Percentiles rank a stretch among this genome's conserved stretches.
Evolutionary conservation across 208 protist genomes (phyloP).

Genomic region (Tritrichomonas musculus): DNA sequence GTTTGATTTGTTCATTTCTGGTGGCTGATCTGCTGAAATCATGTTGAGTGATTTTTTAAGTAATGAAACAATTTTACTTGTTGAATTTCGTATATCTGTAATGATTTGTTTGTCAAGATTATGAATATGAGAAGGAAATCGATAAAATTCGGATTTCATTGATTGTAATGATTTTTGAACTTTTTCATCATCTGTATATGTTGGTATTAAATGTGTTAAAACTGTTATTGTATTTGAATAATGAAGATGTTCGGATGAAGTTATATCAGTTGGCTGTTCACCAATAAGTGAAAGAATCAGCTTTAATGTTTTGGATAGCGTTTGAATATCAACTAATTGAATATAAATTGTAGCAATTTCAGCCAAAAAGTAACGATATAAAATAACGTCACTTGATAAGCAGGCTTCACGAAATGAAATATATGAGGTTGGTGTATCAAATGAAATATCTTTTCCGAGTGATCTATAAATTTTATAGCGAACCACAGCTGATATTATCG

Average conservation of each 20-base stretch:
- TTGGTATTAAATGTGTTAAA: neutral
- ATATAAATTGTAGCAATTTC: neutral
- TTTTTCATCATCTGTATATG: neutral
- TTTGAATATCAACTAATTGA: neutral
- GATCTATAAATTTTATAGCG: neutral
- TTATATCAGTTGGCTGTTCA: neutral
- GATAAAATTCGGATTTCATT: neutral
- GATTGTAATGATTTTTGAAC: too few relatives aligned
- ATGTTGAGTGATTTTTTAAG: neutral
- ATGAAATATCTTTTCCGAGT: neutral
- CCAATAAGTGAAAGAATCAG: neutral
- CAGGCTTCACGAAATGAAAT: neutral
- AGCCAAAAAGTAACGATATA: neutral
- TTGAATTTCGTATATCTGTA: neutral
- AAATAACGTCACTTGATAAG: neutral
- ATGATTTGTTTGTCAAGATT: neutral
- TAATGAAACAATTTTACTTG: neutral
- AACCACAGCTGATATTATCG: neutral
- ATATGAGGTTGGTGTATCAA: neutral
- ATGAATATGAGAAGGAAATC: neutral
- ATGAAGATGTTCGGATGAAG: neutral
- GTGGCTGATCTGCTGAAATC: neutral
- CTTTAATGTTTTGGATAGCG: neutral
- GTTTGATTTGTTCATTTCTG: too few relatives aligned
- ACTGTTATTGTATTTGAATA: neutral